phyloP scores from a whole-genome alignment of 805 yeast species.

The Candida tibetensis region DNA sequence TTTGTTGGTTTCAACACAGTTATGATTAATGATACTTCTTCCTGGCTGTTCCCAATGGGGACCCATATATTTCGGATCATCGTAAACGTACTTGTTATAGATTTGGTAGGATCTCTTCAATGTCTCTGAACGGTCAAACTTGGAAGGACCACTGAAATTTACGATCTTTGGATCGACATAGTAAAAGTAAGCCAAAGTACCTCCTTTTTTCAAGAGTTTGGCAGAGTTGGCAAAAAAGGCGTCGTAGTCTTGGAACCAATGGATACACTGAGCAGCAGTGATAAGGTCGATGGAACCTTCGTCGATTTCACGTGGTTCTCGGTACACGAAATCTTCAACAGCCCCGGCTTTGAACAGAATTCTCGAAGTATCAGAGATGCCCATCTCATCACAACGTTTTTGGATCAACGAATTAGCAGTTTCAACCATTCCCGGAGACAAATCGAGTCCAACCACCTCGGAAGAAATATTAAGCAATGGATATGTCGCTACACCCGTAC shows the following conservation, averaged over 20 bases:
- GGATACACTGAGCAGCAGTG: constrained; percentile 43
- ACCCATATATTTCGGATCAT: constrained; percentile 48
- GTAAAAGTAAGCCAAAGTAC: constrained; percentile 42
- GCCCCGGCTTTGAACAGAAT: constrained; percentile 32
- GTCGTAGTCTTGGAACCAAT: constrained; percentile 40
- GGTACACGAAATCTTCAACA: constrained; percentile 27
- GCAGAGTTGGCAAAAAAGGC: constrained; percentile 28
- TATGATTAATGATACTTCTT: constrained; percentile 47
- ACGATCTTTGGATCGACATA: constrained; percentile 41
- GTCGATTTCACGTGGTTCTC: constrained; percentile 13
- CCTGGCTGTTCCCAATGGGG: constrained; percentile 90
- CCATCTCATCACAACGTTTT: constrained; percentile 24
- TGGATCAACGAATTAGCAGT: constrained; percentile 35
- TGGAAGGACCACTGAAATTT: constrained; percentile 20
- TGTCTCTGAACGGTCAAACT: constrained; percentile 13
- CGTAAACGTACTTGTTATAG: constrained; percentile 41
- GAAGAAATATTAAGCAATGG: constrained; percentile 41
- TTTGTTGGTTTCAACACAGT: constrained; percentile 42
- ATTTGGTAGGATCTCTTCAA: constrained; percentile 21
- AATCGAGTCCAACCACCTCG: constrained; percentile 44
- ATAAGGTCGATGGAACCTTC: constrained; percentile 31
- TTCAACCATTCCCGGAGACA: constrained; percentile 46
- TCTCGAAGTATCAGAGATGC: constrained; percentile 21
- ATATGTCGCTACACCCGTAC: constrained; percentile 51
- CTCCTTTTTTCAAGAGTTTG: constrained; percentile 38